Evolutionary conservation across 2,329 filamentous ascomycete genomes (phyloP).

Genomic region (Rhinocladiella mackenziei): DNA sequence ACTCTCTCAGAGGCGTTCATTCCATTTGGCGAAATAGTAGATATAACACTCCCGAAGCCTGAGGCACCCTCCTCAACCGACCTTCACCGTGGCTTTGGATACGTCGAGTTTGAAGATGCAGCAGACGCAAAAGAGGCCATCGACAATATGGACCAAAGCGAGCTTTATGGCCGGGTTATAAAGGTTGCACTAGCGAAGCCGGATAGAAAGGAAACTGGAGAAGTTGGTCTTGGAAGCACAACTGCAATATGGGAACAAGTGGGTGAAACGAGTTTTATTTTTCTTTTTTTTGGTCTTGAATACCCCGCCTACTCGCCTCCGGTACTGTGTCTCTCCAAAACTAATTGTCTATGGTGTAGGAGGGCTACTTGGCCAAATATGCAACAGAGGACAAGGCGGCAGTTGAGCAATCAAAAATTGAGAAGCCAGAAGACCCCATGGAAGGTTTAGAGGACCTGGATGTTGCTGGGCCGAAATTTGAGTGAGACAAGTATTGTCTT

Average conservation of each 20-base stretch:
- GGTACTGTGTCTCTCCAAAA: not conserved
- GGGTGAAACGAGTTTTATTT: constrained; percentile 33
- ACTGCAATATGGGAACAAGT: constrained; percentile 98
- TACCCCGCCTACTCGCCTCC: constrained; percentile 13
- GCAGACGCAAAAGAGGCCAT: constrained; percentile 91
- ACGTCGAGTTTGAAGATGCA: constrained; percentile 85
- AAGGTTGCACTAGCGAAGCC: constrained; percentile 90
- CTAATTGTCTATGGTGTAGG: constrained; percentile 51
- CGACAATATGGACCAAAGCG: constrained; percentile 98
- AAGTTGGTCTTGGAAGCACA: constrained; percentile 85
- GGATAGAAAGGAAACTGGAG: constrained; percentile 62
- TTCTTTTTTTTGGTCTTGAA: constrained; percentile 27
- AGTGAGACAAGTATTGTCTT: constrained; percentile 40
- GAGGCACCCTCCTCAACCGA: constrained; percentile 75
- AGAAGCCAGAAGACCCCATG: constrained; percentile 78
- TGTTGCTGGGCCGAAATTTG: constrained; percentile 83
- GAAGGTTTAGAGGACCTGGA: constrained; percentile 90
- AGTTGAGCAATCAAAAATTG: constrained; percentile 51
- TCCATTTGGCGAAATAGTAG: constrained; percentile 91
- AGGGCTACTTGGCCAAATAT: constrained; percentile 87
- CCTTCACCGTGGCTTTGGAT: constrained; percentile 86
- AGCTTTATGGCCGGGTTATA: constrained; percentile 86
- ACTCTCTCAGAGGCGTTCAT: constrained; percentile 88
- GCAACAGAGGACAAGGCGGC: constrained; percentile 69
- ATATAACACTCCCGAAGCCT: constrained; percentile 84